Conservation (phyloP, 306 rosid species). For the Prunus armeniaca region DNA sequence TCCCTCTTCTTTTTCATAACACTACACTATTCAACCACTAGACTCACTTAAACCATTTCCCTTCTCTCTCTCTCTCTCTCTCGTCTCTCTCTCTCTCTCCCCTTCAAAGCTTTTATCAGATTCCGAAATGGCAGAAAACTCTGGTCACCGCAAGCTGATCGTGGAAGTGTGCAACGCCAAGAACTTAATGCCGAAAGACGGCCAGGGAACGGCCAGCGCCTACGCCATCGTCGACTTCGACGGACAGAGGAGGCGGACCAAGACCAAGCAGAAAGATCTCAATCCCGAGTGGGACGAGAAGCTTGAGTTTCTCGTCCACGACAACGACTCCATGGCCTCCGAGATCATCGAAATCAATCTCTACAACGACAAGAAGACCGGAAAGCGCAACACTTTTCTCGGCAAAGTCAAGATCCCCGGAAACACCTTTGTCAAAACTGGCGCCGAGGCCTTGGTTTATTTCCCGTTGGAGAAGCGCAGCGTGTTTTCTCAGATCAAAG, state of each 20-base stretch:
- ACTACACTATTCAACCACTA: background rate
- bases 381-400: constrained; percentile 68
- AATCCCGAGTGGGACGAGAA: constrained; percentile 91
- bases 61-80: background rate
- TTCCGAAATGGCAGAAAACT: constrained; percentile 48
- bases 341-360: constrained; percentile 67
- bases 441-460: constrained; percentile 48
- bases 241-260: constrained; percentile 76
- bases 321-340: constrained; percentile 47
- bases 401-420: constrained; percentile 81
- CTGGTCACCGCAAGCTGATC: constrained; percentile 47
- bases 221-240: constrained; percentile 87
- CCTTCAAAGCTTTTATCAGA: background rate
- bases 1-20: background rate
- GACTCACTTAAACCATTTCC: background rate
- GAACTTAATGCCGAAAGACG: constrained; percentile 92
- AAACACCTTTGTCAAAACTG: constrained; percentile 38
- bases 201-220: constrained; percentile 95
- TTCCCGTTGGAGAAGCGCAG: constrained; percentile 87
- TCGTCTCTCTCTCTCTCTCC: background rate
- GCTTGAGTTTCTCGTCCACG: constrained; percentile 63
- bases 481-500: constrained; percentile 85
- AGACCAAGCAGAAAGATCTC: constrained; percentile 70
- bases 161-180: constrained; percentile 79
- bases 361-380: constrained; percentile 71